phyloP scores from a whole-genome alignment of 805 yeast species.

The Limtongia smithiae region DNA sequence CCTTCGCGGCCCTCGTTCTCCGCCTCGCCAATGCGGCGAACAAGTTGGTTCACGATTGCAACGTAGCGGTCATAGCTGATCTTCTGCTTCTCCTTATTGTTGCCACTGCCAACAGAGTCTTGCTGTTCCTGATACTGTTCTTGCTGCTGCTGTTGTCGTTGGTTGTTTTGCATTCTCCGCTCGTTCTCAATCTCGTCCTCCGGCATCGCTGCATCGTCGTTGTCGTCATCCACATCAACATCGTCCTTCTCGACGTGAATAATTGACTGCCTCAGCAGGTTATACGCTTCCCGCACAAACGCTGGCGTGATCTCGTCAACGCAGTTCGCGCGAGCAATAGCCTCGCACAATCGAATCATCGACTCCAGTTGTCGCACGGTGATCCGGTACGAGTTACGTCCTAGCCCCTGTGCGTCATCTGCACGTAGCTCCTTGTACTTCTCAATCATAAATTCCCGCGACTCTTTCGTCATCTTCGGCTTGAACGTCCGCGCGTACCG shows the following conservation, averaged over 20 bases:
- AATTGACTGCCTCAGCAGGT: constrained; percentile 81
- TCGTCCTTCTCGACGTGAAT: constrained; percentile 94
- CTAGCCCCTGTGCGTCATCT: constrained; percentile 84
- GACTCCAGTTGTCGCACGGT: constrained; percentile 92
- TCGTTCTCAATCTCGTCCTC: neutral
- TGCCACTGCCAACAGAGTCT: too few species aligned
- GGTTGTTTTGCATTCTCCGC: constrained; percentile 15
- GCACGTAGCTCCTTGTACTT: constrained; percentile 81
- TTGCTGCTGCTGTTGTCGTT: constrained; percentile 24
- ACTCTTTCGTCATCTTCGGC: constrained; percentile 79
- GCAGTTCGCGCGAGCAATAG: constrained; percentile 95
- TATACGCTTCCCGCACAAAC: constrained; percentile 91
- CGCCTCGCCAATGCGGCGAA: constrained; percentile 58
- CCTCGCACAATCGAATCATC: constrained; percentile 80
- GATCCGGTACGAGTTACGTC: constrained; percentile 80
- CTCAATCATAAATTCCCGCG: constrained; percentile 70
- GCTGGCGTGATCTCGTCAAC: constrained; percentile 78
- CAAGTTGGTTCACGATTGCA: constrained; percentile 74
- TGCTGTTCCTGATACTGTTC: constrained; percentile 17
- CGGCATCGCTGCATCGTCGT: constrained; percentile 28
- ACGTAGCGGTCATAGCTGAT: constrained; percentile 85
- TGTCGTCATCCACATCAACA: constrained; percentile 75
- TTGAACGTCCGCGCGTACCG: constrained; percentile 89
- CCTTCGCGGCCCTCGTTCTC: constrained; percentile 54
- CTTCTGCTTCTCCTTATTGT: constrained; percentile 43